A percentile compares a stretch with the other conserved stretches of the same genome.
Conservation (phyloP, 257 asterid genomes). For the Nicotiana knightiana region DNA sequence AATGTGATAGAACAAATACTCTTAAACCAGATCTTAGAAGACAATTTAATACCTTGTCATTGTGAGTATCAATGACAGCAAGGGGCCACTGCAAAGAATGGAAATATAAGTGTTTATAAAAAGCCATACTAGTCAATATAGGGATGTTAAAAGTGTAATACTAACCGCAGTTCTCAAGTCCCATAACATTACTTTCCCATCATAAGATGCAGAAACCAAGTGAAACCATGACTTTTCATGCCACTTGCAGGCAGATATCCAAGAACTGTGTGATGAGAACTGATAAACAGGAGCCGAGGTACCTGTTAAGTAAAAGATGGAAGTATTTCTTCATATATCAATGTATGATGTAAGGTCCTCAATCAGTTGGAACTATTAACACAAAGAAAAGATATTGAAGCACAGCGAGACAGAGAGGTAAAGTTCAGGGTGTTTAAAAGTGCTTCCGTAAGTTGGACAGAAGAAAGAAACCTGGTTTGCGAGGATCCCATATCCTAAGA, state of each 20-base stretch:
- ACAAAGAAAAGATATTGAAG: background rate
- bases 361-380: background rate
- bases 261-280: conserved; percentile 76
- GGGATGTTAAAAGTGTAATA: conserved; percentile 9
- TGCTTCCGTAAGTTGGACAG: background rate
- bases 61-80: conserved; percentile 67
- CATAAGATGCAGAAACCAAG: conserved; percentile 84
- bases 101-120: conserved; percentile 4
- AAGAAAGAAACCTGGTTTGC: conserved; percentile 73
- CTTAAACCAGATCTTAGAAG: background rate
- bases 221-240: conserved; percentile 83
- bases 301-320: conserved; percentile 34
- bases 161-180: conserved; percentile 92
- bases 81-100: conserved; percentile 77
- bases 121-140: background rate
- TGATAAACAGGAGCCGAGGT: conserved; percentile 71
- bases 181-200: conserved; percentile 97
- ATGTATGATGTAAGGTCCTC: background rate
- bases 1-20: background rate
- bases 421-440: background rate
- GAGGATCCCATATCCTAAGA: conserved; percentile 98
- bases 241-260: conserved; percentile 99
- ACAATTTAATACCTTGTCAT: conserved; percentile 63
- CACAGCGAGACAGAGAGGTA: background rate
- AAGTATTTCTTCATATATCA: background rate